Conservation (phyloP, 495 filamentous ascomycete genomes). For the Haplographium delicatum region DNA sequence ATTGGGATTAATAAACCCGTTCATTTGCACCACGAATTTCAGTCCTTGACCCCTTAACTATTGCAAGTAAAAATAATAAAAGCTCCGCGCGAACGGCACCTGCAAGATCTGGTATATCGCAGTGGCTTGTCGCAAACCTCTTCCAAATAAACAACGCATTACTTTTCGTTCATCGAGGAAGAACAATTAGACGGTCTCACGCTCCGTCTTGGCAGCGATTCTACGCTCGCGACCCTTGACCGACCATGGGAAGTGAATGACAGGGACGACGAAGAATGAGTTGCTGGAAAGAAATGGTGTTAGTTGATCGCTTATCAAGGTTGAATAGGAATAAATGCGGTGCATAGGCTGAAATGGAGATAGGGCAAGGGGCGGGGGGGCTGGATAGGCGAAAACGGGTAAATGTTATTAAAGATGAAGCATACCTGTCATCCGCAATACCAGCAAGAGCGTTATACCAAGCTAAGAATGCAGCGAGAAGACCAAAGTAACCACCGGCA, state of each 20-base stretch:
- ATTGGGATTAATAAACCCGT: no score
- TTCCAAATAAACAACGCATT: not conserved
- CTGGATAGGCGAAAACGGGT: constrained; percentile 5
- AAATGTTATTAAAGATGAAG: constrained; percentile 5
- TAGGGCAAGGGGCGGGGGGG: no score
- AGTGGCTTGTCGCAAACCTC: no score
- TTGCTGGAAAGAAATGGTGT: constrained; percentile 38
- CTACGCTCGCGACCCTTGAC: constrained; percentile 64
- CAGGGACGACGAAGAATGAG: constrained; percentile 95
- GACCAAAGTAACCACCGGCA: constrained; percentile 83
- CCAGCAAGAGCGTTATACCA: constrained; percentile 98
- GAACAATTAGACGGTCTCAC: constrained; percentile 18
- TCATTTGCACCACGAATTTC: no score
- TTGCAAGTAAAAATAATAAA: no score
- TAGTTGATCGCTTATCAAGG: no score
- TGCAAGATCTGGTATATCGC: no score
- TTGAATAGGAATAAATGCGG: no score
- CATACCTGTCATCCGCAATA: constrained; percentile 83
- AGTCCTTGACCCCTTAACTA: no score
- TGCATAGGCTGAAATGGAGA: no score
- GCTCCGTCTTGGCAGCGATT: constrained; percentile 21
- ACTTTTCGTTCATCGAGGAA: not conserved
- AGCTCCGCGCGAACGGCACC: no score
- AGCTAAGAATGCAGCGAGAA: constrained; percentile 77
- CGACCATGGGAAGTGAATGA: constrained; percentile 96